Percentiles rank a stretch among this genome's conserved stretches.
Conservation (phyloP, 2,329 filamentous ascomycete genomes). For the Plectosphaerella sp. region DNA sequence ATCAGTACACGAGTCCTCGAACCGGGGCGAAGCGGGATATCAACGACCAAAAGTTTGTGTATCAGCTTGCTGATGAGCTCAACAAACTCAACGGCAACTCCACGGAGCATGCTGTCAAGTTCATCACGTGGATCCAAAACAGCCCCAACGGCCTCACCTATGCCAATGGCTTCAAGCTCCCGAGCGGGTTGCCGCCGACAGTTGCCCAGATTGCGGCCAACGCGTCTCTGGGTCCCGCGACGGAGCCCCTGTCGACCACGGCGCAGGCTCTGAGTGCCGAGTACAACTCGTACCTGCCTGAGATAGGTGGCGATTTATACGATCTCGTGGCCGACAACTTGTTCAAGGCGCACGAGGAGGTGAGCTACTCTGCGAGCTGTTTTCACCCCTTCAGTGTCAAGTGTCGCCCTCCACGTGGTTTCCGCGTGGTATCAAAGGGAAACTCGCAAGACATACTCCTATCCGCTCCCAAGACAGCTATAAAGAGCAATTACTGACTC, state of each 20-base stretch:
- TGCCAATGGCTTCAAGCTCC: constrained; percentile 39
- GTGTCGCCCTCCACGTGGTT: too few species aligned
- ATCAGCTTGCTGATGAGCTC: constrained; percentile 56
- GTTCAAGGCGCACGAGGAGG: constrained; percentile 39
- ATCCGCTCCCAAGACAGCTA: too few species aligned
- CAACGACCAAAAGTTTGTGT: constrained; percentile 60
- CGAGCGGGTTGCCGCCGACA: constrained; percentile 50
- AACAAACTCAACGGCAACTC: constrained; percentile 54
- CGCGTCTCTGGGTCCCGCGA: constrained; percentile 26
- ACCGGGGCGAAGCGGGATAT: constrained; percentile 55
- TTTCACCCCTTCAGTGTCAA: too few species aligned
- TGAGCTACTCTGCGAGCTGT: too few species aligned
- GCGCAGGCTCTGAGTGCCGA: constrained; percentile 26
- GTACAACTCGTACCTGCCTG: constrained; percentile 27
- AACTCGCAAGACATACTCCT: too few species aligned
- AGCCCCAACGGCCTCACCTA: constrained; percentile 50
- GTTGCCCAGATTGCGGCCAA: constrained; percentile 40
- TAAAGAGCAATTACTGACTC: too few species aligned
- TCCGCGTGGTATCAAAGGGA: too few species aligned
- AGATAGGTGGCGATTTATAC: constrained; percentile 24
- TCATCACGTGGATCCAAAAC: constrained; percentile 58
- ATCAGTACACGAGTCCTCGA: constrained; percentile 41
- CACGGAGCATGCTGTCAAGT: constrained; percentile 46
- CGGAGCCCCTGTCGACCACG: not conserved
- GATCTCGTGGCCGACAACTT: constrained; percentile 34